These are phyloP conservation scores for Grammothele lineata DNA, from an alignment of 768 basidiomycete genomes.

Conservation along the genomic window DNA sequence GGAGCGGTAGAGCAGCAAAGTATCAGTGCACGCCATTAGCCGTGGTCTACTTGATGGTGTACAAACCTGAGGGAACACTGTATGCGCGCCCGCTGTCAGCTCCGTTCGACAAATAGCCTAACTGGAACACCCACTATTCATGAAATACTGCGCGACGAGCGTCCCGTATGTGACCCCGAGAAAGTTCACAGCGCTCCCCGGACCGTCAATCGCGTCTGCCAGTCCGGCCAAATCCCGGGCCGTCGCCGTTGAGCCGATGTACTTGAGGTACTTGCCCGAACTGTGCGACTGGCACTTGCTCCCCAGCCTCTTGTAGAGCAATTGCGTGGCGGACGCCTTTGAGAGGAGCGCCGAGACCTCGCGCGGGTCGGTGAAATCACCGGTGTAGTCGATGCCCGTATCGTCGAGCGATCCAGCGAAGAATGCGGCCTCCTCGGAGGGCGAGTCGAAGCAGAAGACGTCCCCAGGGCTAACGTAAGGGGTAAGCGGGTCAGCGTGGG, in stretches of 20 bases:
- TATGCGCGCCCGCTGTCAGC: neutral
- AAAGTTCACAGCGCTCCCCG: too few relatives aligned
- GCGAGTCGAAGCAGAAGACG: slow-evolving; percentile 5
- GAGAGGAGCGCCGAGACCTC: slow-evolving; percentile 6
- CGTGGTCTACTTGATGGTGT: too few relatives aligned
- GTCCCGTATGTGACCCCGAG: too few relatives aligned
- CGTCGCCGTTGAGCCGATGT: too few relatives aligned
- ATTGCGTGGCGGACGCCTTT: slow-evolving; percentile 9
- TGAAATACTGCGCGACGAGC: too few relatives aligned
- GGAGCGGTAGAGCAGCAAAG: too few relatives aligned
- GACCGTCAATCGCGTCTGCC: too few relatives aligned
- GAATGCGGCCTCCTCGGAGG: slow-evolving; percentile 3
- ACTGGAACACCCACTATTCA: too few relatives aligned
- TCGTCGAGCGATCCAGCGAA: slow-evolving; percentile 9
- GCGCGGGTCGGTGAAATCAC: slow-evolving; percentile 5
- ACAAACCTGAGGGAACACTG: slow-evolving; percentile 11
- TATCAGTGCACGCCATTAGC: neutral
- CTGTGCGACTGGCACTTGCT: slow-evolving; percentile 1
- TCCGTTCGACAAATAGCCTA: too few relatives aligned
- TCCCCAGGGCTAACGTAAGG: slow-evolving; percentile 5
- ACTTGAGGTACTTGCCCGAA: neutral
- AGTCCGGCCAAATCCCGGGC: too few relatives aligned
- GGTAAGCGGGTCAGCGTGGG: too few relatives aligned
- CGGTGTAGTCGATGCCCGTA: slow-evolving; percentile 6
- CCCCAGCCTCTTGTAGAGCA: slow-evolving; percentile 5